A percentile compares a stretch with the other conserved stretches of the same genome.
phyloP scores from a whole-genome alignment of 306 rosid species.

The Cicer pinnatifidum region DNA sequence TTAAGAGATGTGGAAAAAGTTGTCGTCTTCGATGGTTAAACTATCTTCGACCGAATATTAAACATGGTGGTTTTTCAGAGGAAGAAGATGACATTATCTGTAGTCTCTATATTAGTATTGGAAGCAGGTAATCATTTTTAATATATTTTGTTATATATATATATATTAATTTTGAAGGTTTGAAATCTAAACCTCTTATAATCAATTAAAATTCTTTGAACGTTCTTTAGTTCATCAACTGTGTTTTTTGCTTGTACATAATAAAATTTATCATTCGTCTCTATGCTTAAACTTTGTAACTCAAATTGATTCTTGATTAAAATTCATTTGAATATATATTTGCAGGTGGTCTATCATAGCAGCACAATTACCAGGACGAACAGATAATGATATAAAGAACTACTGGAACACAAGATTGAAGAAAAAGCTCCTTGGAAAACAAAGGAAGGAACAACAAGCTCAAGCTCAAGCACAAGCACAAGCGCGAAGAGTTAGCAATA shows the following conservation, averaged over 20 bases:
- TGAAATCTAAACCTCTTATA: background rate
- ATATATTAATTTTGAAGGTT: background rate
- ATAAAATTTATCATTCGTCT: background rate
- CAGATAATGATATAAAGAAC: slow-evolving; percentile 94
- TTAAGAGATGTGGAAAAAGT: slow-evolving; percentile 95
- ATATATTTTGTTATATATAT: background rate
- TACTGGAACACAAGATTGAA: slow-evolving; percentile 96
- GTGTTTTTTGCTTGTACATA: background rate
- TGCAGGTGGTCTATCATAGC: slow-evolving; percentile 97
- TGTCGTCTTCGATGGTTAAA: slow-evolving; percentile 96
- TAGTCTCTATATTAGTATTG: slow-evolving; percentile 81
- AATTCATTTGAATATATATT: background rate
- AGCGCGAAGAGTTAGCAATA: slow-evolving; percentile 49
- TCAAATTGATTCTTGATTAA: background rate
- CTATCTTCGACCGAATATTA: slow-evolving; percentile 92
- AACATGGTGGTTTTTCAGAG: slow-evolving; percentile 91
- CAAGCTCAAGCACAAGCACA: slow-evolving; percentile 49
- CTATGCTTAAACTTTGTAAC: background rate
- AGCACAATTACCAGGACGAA: slow-evolving; percentile 90
- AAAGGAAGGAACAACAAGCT: slow-evolving; percentile 67
- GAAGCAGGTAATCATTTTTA: slow-evolving; percentile 75
- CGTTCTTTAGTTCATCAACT: background rate
- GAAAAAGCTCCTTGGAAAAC: slow-evolving; percentile 88
- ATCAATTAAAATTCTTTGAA: background rate
- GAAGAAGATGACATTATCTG: slow-evolving; percentile 96